Evolutionary conservation across 2,329 filamentous ascomycete species (phyloP).

Genomic region (Cladosporium colombiae): DNA sequence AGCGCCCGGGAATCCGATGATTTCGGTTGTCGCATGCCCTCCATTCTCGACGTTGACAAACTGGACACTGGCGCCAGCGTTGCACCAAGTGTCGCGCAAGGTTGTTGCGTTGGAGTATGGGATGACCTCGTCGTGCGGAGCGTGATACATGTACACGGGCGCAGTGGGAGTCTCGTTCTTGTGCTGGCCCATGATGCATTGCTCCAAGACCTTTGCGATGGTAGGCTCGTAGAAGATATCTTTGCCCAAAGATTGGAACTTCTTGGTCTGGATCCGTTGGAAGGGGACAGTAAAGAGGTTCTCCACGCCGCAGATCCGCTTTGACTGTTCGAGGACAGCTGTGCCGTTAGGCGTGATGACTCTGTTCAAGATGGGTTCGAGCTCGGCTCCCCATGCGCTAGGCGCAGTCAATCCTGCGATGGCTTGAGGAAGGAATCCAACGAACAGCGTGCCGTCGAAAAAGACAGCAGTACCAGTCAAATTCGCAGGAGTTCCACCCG

Average conservation of each 20-base stretch:
- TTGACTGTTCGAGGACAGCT: constrained; percentile 23
- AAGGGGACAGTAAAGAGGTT: constrained; percentile 29
- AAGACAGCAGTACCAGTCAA: constrained; percentile 31
- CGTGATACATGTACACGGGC: constrained; percentile 35
- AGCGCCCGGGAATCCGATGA: constrained; percentile 28
- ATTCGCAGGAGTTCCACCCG: constrained; percentile 52
- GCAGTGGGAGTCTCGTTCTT: constrained; percentile 29
- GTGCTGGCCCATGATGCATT: constrained; percentile 30
- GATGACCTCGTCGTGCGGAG: constrained; percentile 32
- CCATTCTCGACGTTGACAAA: constrained; percentile 32
- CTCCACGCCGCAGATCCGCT: constrained; percentile 26
- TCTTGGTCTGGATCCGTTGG: not conserved
- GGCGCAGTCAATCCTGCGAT: constrained; percentile 29
- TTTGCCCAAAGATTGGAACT: constrained; percentile 22
- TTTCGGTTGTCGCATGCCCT: constrained; percentile 32
- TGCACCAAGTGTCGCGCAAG: constrained; percentile 31
- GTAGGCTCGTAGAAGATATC: constrained; percentile 29
- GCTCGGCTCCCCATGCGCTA: constrained; percentile 29
- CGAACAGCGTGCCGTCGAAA: constrained; percentile 30
- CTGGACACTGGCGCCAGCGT: constrained; percentile 29
- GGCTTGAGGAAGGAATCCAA: constrained; percentile 32
- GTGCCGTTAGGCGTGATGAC: constrained; percentile 29
- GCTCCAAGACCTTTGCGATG: constrained; percentile 25
- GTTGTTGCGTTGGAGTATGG: constrained; percentile 33
- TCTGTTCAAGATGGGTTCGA: constrained; percentile 25